Evolutionary conservation across 2,329 filamentous ascomycete species (phyloP), one percentile per base, ranked within the genome.

Genomic region (Zelopaecilomyces penicillatus): DNA sequence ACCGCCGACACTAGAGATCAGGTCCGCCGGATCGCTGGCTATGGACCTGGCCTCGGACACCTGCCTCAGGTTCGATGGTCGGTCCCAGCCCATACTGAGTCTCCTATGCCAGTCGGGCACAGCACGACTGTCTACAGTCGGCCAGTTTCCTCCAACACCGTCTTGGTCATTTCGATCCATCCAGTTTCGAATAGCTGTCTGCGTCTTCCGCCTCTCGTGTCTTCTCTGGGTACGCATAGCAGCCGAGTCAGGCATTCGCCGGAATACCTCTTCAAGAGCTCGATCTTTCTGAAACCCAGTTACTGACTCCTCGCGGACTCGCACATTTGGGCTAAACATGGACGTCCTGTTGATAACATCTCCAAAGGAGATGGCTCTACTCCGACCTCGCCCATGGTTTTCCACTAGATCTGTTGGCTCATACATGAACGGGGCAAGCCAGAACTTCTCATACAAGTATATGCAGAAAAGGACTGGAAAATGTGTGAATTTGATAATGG

Each of bases 191-290:
- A 96, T 89, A 0, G 87, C 86, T 47, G 83, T 89, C 52, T 85
- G 84, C 1, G 84, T 87, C 60, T 89, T 84, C 33, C 79, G 77
- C 49, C 82, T 76, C 52, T 87, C 82, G 29, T 78, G 73, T 41
- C 76, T 73, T 40, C 75, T 72, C 39, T 78, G 75, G 2, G 75
- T 81, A 12, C 76, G 74, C 43, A 82, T 65, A 3, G 79, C 72
- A 6, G 75, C 75, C 41, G 78, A 71, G 48, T 83, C 82, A 29
- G 85, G 87, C 0, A 81, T 79, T 12, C 78, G 73, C 49, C 87
- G 77, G 61, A 97, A 97, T 0, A 97, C 88, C 58, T 96, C 90
- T 52, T 95, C 91, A 26, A 97, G 68, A 6, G 88, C 90, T 43
- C 82, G 82, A 54, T 96, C 90, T 58, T 96, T 95, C 55, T 91